phyloP scores from a whole-genome alignment of 495 filamentous ascomycete species.

The Tuber melanosporum region DNA sequence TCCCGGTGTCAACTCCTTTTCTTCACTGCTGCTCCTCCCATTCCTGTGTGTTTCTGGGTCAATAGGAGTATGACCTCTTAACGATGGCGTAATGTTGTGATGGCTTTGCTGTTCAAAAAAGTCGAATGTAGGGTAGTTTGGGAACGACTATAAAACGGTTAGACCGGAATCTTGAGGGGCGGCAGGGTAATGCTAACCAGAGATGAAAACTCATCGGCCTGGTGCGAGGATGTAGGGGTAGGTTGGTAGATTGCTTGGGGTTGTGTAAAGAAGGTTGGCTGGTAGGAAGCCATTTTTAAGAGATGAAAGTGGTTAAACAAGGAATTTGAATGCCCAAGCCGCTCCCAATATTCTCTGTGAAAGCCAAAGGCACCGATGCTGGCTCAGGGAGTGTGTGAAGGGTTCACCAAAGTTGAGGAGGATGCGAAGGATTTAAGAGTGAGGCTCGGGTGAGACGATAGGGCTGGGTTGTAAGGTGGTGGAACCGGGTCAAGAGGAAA shows the following conservation, averaged over 20 bases:
- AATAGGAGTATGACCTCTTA: conserved; percentile 33
- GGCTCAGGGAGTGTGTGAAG: conserved; percentile 16
- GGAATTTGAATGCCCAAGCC: not conserved
- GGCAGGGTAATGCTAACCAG: conserved; percentile 24
- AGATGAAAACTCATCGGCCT: conserved; percentile 30
- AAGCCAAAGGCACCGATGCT: conserved; percentile 9
- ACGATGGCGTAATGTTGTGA: conserved; percentile 28
- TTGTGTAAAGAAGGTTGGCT: conserved; percentile 30
- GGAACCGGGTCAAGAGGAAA: not conserved
- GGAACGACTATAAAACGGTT: conserved; percentile 20
- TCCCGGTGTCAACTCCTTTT: conserved; percentile 41
- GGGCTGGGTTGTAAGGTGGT: conserved; percentile 14
- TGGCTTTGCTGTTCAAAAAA: conserved; percentile 23
- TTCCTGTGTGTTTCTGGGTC: conserved; percentile 33
- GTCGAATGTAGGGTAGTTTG: conserved; percentile 22
- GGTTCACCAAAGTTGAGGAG: conserved; percentile 13
- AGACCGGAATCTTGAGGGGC: not conserved
- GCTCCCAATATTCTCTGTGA: conserved; percentile 1
- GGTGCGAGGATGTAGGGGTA: conserved; percentile 32
- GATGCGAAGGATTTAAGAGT: conserved; percentile 20
- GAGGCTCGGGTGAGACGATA: conserved; percentile 7
- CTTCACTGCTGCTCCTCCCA: conserved; percentile 38
- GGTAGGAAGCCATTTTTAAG: conserved; percentile 30
- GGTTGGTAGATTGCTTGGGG: conserved; percentile 30
- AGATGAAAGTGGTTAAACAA: not conserved